Conservation (phyloP, 139 green algal genomes). For the Prasinococcaceae sp. region DNA sequence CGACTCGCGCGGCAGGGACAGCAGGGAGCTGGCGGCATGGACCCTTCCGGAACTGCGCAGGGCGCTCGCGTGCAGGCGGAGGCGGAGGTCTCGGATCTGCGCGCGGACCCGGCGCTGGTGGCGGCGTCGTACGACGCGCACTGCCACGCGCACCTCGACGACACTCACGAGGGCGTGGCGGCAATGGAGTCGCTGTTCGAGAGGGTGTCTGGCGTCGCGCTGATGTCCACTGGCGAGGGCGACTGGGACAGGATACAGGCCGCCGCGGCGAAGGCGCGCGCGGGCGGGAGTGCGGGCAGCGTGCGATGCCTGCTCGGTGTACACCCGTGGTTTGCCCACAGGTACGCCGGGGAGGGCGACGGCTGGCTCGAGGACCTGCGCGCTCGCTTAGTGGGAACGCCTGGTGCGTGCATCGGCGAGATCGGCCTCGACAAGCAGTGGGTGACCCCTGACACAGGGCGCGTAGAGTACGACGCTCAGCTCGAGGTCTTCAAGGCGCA, state of each 20-base stretch:
- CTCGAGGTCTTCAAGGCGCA: slow-evolving; percentile 27
- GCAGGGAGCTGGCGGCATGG: no score
- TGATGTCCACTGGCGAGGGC: background rate
- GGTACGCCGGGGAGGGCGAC: background rate
- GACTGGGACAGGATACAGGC: slow-evolving; percentile 2
- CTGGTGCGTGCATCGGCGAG: slow-evolving; percentile 6
- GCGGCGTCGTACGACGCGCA: no score
- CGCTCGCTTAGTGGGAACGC: background rate
- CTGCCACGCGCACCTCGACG: slow-evolving; percentile 9
- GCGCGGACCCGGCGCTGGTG: no score
- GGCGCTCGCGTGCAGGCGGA: no score
- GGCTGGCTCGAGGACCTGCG: slow-evolving; percentile 4
- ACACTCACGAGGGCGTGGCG: background rate
- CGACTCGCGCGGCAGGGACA: no score
- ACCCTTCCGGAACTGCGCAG: no score
- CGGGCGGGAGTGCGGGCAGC: background rate
- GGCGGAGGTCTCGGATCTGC: no score
- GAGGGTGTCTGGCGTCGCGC: background rate
- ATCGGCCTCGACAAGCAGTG: slow-evolving; percentile 13
- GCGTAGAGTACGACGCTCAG: slow-evolving; percentile 9
- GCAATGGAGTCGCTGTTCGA: background rate
- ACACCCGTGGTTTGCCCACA: slow-evolving; percentile 14
- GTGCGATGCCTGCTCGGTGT: background rate
- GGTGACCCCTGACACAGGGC: background rate
- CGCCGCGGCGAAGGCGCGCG: background rate